Evolutionary conservation across 345 rosid genomes (phyloP), one percentile per base, ranked within the genome.

Genomic region (Eucalyptus albens): DNA sequence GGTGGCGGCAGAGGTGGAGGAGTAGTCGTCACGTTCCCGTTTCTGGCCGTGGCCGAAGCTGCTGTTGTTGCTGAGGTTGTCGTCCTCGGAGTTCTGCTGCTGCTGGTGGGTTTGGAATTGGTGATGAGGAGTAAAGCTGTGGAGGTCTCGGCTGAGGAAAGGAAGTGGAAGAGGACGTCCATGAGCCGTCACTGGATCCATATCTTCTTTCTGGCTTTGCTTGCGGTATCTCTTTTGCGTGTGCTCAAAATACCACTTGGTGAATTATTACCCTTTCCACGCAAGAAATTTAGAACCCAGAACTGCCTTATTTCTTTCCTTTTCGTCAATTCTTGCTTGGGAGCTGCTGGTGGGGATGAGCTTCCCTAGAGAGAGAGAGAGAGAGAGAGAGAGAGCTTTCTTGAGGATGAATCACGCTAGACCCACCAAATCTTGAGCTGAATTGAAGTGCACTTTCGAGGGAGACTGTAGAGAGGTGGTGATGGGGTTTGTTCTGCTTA

Each of bases 161-260:
- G 99, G 95, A 67, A 97, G 98, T 27, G 99, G 99, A 90, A 97
- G 99, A 67, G 96, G 94, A 37, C 97, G 97, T 24, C 94, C 96
- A 14, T 94, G 96, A 24, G 96, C 91, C 87, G 98, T 92, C 13
- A 95, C 94, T 62, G 94, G 99, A 92, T 97, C 96, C 99, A 97
- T 95, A 37, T 50, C 50, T 92, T 50, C 24, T 56, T 69, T 50
- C 80, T 21, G 69, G 67, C 29, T 33, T 51, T 12, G 88, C 44
- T 86, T 17, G 65, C 27, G 65, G 29, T 6, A 47, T 51, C 87
- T 31, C 55, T 86, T 86, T n/a, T 21, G 29, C 21, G 45, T 86
- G 26, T 45, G n/a, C 47, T 37, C 55, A 47, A 49, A 31, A 86
- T 27, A 51, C 14, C 44, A 86, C 24, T 40, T 19, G 15, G 87